Percentiles rank a stretch among this genome's conserved stretches.
Evolutionary conservation across 2,329 filamentous ascomycete species (phyloP).

Genomic region (Teratosphaeriaceae sp.): DNA sequence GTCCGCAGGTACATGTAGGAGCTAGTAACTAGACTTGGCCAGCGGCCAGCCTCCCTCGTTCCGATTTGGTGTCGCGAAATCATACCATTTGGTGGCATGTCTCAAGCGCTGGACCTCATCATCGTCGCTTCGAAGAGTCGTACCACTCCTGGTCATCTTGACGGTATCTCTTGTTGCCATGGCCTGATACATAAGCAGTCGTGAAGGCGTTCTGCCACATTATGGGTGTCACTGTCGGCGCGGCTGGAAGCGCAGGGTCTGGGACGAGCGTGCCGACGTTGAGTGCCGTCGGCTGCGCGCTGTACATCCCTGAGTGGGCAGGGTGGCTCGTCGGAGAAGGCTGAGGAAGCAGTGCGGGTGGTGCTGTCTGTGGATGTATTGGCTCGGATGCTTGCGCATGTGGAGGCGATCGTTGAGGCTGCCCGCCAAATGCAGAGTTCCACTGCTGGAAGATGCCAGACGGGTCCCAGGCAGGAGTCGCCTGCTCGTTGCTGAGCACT

Average conservation of each 20-base stretch:
- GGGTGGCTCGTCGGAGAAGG: conserved; percentile 21
- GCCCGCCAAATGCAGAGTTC: conserved; percentile 85
- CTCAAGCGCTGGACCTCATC: conserved; percentile 6
- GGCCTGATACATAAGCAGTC: conserved; percentile 28
- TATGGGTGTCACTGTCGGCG: conserved; percentile 38
- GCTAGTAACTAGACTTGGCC: no score
- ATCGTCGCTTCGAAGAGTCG: conserved; percentile 16
- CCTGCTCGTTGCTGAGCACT: conserved; percentile 23
- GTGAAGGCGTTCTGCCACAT: conserved; percentile 47
- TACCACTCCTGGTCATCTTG: conserved; percentile 31
- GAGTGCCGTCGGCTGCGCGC: conserved; percentile 15
- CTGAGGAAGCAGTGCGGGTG: conserved; percentile 31
- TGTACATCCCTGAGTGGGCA: conserved; percentile 16
- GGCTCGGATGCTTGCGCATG: conserved; percentile 12
- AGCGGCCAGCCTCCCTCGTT: no score
- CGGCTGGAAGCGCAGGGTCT: conserved; percentile 2
- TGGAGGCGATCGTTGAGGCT: conserved; percentile 38
- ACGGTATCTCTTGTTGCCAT: conserved; percentile 40
- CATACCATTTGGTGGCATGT: no score
- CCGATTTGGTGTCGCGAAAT: no score
- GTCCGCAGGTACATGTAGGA: no score
- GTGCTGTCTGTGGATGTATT: conserved; percentile 13
- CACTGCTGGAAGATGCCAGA: conserved; percentile 62
- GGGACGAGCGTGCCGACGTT: conserved; percentile 11
- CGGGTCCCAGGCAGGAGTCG: conserved; percentile 27